Evolutionary conservation across 257 asterid genomes (phyloP), one percentile per base, ranked within the genome.

Genomic region (Nicotiana obtusifolia): DNA sequence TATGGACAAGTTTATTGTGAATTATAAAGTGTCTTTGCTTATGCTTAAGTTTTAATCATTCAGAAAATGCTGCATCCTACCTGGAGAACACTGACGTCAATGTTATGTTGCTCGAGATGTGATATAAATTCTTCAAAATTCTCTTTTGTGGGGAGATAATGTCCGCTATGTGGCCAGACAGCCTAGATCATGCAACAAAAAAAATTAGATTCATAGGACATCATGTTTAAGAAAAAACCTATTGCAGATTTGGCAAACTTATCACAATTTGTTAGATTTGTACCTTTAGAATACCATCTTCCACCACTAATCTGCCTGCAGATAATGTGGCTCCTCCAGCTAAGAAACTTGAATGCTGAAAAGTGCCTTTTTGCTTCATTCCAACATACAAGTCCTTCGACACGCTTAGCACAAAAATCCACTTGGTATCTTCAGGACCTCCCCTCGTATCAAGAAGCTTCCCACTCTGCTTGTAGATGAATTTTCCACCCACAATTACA

Each of bases 151-250:
- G 99, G 99, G 85, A 91, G 98, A 82, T 95, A 95, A 86, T 95
- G 98, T 4, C 99, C 99, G 37, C 99, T 95, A 92, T 95, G 94
- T 81, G 99, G 97, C 98, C 98, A 95, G 71, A 95, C 93, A 2
- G 98, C 97, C 98, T 93, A 64, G 61, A 67, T 64, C 81, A 60
- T 3, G 24, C 52, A 49, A 53, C 52, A 49, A 53, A 14, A 61
- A 61, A 47, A 49, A n/a, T 68, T 56, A 15, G 19, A 75, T n/a
- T 47, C 79, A 73, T 47, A 7, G 7, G 7, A 24, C 24, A 49
- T 41, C 3, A 75, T 10, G 11, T 19, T 15, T 11, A 28, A n/a
- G 64, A 68, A 19, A 24, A 44, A 7, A 22, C 62, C n/a, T 57
- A 44, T 6, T 8, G 77, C 33, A 16, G 64, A 75, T 16, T 81